Conservation (phyloP, 495 filamentous ascomycete genomes). For the Darksidea phi region DNA sequence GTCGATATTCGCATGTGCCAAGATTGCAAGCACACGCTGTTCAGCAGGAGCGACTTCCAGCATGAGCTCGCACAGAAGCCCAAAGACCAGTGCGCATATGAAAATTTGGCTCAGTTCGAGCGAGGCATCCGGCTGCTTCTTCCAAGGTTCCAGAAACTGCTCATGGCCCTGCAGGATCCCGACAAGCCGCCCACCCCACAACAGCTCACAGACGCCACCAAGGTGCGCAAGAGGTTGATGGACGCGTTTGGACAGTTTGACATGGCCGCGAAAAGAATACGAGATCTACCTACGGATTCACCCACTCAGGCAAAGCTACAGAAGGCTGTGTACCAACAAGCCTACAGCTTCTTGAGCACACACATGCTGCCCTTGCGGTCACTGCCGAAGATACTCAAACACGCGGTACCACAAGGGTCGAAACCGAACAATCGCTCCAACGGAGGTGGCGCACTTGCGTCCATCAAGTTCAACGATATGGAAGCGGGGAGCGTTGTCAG, state of each 20-base stretch:
- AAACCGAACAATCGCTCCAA: slow-evolving; percentile 44
- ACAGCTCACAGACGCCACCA: slow-evolving; percentile 83
- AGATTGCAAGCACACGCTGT: slow-evolving; percentile 81
- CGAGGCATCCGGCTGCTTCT: slow-evolving; percentile 79
- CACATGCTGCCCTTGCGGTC: slow-evolving; percentile 92
- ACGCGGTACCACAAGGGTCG: slow-evolving; percentile 54
- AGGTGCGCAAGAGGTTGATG: slow-evolving; percentile 84
- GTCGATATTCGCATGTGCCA: slow-evolving; percentile 89
- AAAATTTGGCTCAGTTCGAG: slow-evolving; percentile 86
- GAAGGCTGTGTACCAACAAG: slow-evolving; percentile 78
- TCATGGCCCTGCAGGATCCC: slow-evolving; percentile 67
- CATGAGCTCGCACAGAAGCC: slow-evolving; percentile 66
- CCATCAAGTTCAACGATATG: slow-evolving; percentile 60
- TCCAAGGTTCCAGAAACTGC: slow-evolving; percentile 81
- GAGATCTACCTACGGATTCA: slow-evolving; percentile 70
- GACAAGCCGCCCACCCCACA: slow-evolving; percentile 68
- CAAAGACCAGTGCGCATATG: slow-evolving; percentile 76
- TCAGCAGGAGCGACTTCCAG: slow-evolving; percentile 79
- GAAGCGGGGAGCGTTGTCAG: slow-evolving; percentile 48
- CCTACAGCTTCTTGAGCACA: slow-evolving; percentile 79
- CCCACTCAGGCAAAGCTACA: slow-evolving; percentile 75
- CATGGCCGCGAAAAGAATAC: slow-evolving; percentile 75
- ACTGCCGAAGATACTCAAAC: slow-evolving; percentile 77
- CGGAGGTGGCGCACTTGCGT: slow-evolving; percentile 53
- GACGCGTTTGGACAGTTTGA: slow-evolving; percentile 92